Evolutionary conservation across 768 basidiomycete species (phyloP).

Genomic region (Tremella fuciformis): DNA sequence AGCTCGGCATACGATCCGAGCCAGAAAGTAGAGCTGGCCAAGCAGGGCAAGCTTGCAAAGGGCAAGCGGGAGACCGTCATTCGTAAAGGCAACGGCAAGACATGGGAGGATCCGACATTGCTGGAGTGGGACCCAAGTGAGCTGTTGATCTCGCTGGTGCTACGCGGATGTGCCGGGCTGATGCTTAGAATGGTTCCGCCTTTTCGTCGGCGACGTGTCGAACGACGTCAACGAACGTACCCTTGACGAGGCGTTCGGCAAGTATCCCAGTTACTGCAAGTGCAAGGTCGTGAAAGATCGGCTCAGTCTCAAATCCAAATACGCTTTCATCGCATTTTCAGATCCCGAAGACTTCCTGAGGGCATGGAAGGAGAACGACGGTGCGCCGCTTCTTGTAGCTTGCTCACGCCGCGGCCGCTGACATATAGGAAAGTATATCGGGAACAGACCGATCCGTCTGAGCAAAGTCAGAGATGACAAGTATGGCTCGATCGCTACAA

Average conservation of each 20-base stretch:
- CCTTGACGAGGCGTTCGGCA: slow-evolving; percentile 84
- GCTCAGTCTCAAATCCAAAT: slow-evolving; percentile 94
- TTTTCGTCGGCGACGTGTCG: slow-evolving; percentile 96
- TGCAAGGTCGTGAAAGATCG: slow-evolving; percentile 92
- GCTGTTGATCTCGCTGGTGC: slow-evolving; percentile 45
- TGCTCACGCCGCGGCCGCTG: background rate
- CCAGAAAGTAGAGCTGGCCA: slow-evolving; percentile 9
- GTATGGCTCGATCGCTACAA: slow-evolving; percentile 66
- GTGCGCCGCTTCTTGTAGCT: slow-evolving; percentile 55
- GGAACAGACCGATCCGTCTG: slow-evolving; percentile 92
- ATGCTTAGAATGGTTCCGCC: slow-evolving; percentile 83
- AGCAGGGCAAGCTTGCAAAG: slow-evolving; percentile 11
- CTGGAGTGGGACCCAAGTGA: slow-evolving; percentile 95
- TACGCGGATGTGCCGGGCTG: background rate
- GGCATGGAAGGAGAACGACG: slow-evolving; percentile 99
- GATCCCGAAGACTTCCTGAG: slow-evolving; percentile 97
- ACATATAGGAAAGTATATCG: slow-evolving; percentile 87
- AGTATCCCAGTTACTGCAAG: slow-evolving; percentile 89
- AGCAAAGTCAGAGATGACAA: slow-evolving; percentile 87
- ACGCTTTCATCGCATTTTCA: slow-evolving; percentile 94
- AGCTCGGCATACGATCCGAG: slow-evolving; percentile 34
- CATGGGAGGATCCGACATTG: slow-evolving; percentile 97
- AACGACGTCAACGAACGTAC: slow-evolving; percentile 98
- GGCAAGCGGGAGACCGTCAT: slow-evolving; percentile 85
- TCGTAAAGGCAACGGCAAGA: slow-evolving; percentile 90